A percentile compares a stretch with the other conserved stretches of the same genome.
phyloP scores from a whole-genome alignment of 1,284 basidiomycete genomes.

The Ganoderma sp. region DNA sequence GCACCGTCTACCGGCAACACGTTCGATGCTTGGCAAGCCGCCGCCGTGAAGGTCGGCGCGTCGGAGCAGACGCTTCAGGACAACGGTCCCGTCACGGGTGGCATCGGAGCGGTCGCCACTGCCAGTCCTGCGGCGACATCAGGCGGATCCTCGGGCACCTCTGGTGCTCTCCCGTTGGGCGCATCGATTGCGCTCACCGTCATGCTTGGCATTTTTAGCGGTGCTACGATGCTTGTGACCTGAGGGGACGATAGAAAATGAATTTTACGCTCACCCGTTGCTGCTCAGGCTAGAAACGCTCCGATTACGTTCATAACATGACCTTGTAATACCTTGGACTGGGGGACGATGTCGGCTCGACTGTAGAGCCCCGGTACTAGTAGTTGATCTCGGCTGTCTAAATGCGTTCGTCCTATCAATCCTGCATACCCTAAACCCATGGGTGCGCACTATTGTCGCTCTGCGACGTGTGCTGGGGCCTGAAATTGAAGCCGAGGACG shows the following conservation, averaged over 20 bases:
- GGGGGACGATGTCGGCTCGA: constrained; percentile 4
- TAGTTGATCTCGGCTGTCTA: constrained; percentile 1
- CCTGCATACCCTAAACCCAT: constrained; percentile 14
- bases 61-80: constrained; percentile 45
- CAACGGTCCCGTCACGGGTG: constrained; percentile 47
- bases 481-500: background rate
- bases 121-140: constrained; percentile 35
- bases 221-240: constrained; percentile 23
- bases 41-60: constrained; percentile 50
- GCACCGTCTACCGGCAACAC: constrained; percentile 61
- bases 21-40: constrained; percentile 53
- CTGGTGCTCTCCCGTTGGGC: constrained; percentile 17
- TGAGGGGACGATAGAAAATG: constrained; percentile 16
- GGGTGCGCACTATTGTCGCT: background rate
- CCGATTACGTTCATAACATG: constrained; percentile 2
- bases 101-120: constrained; percentile 50
- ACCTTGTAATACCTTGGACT: constrained; percentile 12
- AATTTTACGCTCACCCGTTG: background rate
- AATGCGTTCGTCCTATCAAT: constrained; percentile 8
- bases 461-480: background rate
- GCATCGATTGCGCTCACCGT: constrained; percentile 19
- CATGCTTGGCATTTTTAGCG: constrained; percentile 15
- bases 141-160: constrained; percentile 11
- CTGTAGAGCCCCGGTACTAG: constrained; percentile 15
- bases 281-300: constrained; percentile 19